Evolutionary conservation across 169 alveolate species (phyloP).

Genomic region (Plasmodium sp.): DNA sequence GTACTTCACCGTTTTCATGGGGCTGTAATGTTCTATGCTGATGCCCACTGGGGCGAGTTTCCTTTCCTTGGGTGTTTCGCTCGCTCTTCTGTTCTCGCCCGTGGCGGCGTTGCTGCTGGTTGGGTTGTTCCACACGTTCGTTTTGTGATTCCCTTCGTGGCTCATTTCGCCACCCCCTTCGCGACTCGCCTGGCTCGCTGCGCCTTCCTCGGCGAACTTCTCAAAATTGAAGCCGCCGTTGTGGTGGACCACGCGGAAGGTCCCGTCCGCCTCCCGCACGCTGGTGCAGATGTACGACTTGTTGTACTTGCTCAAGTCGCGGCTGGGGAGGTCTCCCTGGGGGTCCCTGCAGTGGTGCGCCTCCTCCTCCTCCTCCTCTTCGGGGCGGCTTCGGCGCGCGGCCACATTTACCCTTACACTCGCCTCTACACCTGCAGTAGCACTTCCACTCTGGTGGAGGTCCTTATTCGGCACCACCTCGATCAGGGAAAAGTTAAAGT

Average conservation of each 20-base stretch:
- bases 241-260: not conserved
- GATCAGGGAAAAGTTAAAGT: constrained; percentile 34
- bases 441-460: not conserved
- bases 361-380: not conserved
- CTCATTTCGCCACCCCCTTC: not conserved
- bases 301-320: constrained; percentile 1
- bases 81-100: not conserved
- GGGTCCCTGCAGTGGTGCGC: not conserved
- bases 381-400: not conserved
- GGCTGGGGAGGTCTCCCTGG: not conserved
- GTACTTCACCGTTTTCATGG: constrained; percentile 69
- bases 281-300: not conserved
- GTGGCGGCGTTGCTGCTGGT: not conserved
- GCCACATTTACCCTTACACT: not conserved
- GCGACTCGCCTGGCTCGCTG: not conserved
- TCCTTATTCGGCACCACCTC: constrained; percentile 23
- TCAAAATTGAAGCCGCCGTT: not conserved
- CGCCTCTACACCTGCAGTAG: not conserved
- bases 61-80: not conserved
- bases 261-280: not conserved
- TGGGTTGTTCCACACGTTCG: not conserved
- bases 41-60: constrained; percentile 9
- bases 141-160: not conserved
- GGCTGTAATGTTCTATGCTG: constrained; percentile 40
- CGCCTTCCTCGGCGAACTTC: not conserved